phyloP scores from a whole-genome alignment of 352 stramenopile species.

The Pythium aristosporum region DNA sequence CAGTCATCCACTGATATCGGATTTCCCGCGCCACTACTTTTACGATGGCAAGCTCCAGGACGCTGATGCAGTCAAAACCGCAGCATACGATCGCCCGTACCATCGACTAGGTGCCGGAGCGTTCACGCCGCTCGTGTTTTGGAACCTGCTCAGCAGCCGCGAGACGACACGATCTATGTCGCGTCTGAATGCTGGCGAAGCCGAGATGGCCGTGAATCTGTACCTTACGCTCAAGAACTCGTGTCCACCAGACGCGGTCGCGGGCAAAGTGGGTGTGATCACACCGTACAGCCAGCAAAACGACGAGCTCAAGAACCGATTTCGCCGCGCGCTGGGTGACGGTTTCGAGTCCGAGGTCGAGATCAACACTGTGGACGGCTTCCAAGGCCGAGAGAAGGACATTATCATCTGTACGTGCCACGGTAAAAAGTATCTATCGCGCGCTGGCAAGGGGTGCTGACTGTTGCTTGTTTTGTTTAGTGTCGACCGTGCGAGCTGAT shows the following conservation, averaged over 20 bases:
- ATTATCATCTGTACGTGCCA: slow-evolving; percentile 85
- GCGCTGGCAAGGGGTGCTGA: background rate
- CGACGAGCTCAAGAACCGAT: slow-evolving; percentile 73
- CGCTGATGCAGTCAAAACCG: slow-evolving; percentile 70
- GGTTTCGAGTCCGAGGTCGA: slow-evolving; percentile 83
- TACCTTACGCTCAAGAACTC: slow-evolving; percentile 85
- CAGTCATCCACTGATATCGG: slow-evolving; percentile 83
- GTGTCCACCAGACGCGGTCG: slow-evolving; percentile 70
- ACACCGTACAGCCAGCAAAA: slow-evolving; percentile 90
- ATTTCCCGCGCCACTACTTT: slow-evolving; percentile 84
- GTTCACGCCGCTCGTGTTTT: slow-evolving; percentile 85
- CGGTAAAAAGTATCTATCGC: background rate
- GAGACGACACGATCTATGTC: slow-evolving; percentile 81
- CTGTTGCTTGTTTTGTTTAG: slow-evolving; percentile 26
- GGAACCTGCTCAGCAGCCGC: slow-evolving; percentile 78
- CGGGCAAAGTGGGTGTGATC: slow-evolving; percentile 87
- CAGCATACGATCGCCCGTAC: slow-evolving; percentile 71
- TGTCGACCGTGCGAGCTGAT: slow-evolving; percentile 86
- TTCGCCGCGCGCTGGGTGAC: slow-evolving; percentile 52
- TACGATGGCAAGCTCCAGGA: slow-evolving; percentile 85
- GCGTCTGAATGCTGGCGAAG: slow-evolving; percentile 76
- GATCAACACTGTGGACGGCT: slow-evolving; percentile 92
- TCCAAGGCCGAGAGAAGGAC: slow-evolving; percentile 91
- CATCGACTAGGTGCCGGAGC: slow-evolving; percentile 61
- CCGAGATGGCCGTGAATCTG: slow-evolving; percentile 84